Base-by-base conservation (phyloP, 352 stramenopile genomes). In the Blastocystis sp. region DNA sequence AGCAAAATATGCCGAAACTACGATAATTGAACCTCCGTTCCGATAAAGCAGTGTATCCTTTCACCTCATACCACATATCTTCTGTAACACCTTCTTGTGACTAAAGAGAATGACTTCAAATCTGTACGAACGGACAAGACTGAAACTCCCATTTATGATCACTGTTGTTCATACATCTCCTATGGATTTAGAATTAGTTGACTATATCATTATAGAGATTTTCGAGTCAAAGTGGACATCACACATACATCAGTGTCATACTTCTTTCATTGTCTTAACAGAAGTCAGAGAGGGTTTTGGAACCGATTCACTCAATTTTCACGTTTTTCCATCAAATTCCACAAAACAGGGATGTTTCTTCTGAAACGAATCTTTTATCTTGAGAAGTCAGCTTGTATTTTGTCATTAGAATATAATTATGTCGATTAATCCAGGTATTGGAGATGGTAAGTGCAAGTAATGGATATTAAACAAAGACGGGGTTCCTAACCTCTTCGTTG, bases 1-100 rank as follows among this genome's bases (percentile, higher is more conserved):
- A 81, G 9, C 42, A 81, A 42, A 81, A 64, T 44, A 64, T n/a
- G 5, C 24, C 19, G 24, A 64, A 81, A 40, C 30, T 62, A 9
- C 11, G 33, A 27, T 44, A 64, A 54, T 81, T 81, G 53, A 81
- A 81, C 11, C 11, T 33, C 24, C 70, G 33, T 40, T 81, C 70
- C 4, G 70, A 33, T 17, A 81, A 30, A 33, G n/a, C 22, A 11
- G 37, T 81, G 44, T 81, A 81, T 13, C 70, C 70, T 81, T 60
- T 81, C 19, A 62, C 33, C 15, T 81, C 44, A n/a, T 60, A 44
- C 70, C 70, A 81, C 70, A 81, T 81, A n/a, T 48, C 40, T 48
- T 48, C 9, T 48, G 40, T 48, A 48, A 9, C 40, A 48, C 3
- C 40, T 48, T 48, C 40, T 9, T 48, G 40, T 48, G 40, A 48